Conservation (phyloP, 2,329 filamentous ascomycete genomes). For the Pyrenochaeta sp. region DNA sequence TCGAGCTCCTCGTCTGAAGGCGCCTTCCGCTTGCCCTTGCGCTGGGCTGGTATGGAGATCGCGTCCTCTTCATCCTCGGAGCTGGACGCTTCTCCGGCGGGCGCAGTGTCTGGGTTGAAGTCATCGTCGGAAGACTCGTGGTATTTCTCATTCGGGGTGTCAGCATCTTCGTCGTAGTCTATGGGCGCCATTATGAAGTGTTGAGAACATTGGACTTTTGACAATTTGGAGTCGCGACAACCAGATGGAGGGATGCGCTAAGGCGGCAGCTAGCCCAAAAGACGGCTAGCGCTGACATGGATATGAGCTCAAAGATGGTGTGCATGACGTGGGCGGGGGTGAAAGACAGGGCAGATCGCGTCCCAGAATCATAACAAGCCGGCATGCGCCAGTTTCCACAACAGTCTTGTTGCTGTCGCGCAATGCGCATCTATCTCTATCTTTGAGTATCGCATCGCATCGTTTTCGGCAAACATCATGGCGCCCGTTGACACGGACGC, state of each 20-base stretch:
- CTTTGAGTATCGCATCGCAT: slow-evolving; percentile 9
- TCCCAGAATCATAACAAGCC: slow-evolving; percentile 36
- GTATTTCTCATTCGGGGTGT: slow-evolving; percentile 55
- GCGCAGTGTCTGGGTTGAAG: slow-evolving; percentile 73
- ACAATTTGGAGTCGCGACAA: slow-evolving; percentile 13
- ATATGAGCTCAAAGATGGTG: slow-evolving; percentile 13
- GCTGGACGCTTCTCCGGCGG: slow-evolving; percentile 60
- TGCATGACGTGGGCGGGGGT: slow-evolving; percentile 37
- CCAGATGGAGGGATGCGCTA: slow-evolving; percentile 10
- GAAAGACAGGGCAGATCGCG: slow-evolving; percentile 21
- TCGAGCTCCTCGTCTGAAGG: slow-evolving; percentile 43
- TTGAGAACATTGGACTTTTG: slow-evolving; percentile 3
- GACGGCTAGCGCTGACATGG: slow-evolving; percentile 23
- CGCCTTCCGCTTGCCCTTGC: slow-evolving; percentile 45
- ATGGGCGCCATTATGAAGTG: slow-evolving; percentile 35
- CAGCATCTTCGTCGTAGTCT: slow-evolving; percentile 39
- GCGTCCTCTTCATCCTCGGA: slow-evolving; percentile 52
- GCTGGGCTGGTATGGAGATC: slow-evolving; percentile 25
- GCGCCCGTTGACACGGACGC: slow-evolving; percentile 46
- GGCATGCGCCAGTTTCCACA: slow-evolving; percentile 7
- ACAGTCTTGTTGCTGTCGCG: slow-evolving; percentile 10
- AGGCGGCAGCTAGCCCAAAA: slow-evolving; percentile 25
- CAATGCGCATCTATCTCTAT: slow-evolving; percentile 19
- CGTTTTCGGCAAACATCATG: slow-evolving; percentile 29
- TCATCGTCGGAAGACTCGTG: slow-evolving; percentile 76